These are phyloP conservation scores for Aeschynomene evenia DNA, from an alignment of 306 rosid species.

Conservation along the genomic window DNA sequence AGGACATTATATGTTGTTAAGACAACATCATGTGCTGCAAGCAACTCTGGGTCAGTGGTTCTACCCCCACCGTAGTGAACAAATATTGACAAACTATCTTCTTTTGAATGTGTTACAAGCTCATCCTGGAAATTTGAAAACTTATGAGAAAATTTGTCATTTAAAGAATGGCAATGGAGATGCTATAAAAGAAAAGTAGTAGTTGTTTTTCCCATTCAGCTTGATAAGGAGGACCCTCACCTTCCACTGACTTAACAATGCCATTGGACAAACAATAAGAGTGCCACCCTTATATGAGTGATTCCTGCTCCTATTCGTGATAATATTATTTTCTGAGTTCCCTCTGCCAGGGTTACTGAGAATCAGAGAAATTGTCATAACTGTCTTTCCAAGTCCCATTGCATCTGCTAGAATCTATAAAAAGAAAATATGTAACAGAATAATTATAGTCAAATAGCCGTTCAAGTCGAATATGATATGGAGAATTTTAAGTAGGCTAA, in stretches of 20 bases:
- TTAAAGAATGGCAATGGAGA: neutral
- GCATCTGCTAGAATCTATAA: conserved; percentile 81
- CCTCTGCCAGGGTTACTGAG: conserved; percentile 55
- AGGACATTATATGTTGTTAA: conserved; percentile 82
- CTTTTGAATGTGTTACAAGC: conserved; percentile 71
- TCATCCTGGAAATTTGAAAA: conserved; percentile 60
- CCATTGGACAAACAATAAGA: conserved; percentile 89
- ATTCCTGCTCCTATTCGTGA: conserved; percentile 29
- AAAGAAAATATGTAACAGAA: neutral
- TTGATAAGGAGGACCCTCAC: conserved; percentile 31
- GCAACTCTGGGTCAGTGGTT: conserved; percentile 45
- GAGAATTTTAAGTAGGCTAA: neutral
- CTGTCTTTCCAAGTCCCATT: conserved; percentile 97
- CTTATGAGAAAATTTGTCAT: conserved; percentile 24
- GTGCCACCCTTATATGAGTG: conserved; percentile 59
- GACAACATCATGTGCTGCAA: conserved; percentile 70
- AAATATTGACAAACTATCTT: conserved; percentile 59
- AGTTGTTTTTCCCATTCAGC: neutral
- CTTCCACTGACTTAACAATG: conserved; percentile 93
- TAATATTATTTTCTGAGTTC: conserved; percentile 29
- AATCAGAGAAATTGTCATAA: conserved; percentile 82
- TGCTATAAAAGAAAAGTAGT: neutral
- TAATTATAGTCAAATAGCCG: conserved; percentile 15
- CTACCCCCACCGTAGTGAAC: conserved; percentile 85
- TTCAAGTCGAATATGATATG: neutral